Percentiles rank a stretch among this genome's conserved stretches.
Evolutionary conservation across 2,329 filamentous ascomycete species (phyloP).

Genomic region (Phyllosticta ampelicida): DNA sequence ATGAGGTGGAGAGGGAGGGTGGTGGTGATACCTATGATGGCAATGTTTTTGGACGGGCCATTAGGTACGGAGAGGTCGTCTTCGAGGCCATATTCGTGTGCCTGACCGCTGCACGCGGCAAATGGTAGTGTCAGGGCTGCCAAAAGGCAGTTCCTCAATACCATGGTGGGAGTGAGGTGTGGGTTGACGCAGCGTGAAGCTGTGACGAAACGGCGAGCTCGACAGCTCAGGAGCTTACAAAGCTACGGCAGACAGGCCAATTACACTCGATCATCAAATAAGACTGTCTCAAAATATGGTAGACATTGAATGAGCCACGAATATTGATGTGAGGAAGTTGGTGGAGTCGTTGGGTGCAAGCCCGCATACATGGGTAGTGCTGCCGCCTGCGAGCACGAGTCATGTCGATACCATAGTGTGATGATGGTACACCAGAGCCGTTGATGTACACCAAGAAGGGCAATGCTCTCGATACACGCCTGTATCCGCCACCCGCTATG

Average conservation of each 20-base stretch:
- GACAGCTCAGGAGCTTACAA: neutral
- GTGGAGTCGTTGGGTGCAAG: too few relatives aligned
- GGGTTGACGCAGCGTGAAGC: neutral
- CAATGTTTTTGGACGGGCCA: slow-evolving; percentile 21
- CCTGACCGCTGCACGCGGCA: neutral
- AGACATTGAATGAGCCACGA: too few relatives aligned
- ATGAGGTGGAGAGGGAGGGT: neutral
- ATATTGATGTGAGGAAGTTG: too few relatives aligned
- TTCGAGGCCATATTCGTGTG: neutral
- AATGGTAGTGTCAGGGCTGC: neutral
- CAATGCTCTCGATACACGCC: neutral
- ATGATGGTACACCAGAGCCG: too few relatives aligned
- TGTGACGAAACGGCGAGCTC: neutral
- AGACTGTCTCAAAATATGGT: neutral
- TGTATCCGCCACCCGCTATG: slow-evolving; percentile 4
- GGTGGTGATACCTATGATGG: slow-evolving; percentile 25
- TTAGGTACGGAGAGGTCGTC: neutral
- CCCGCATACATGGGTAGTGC: too few relatives aligned
- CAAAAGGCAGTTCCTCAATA: slow-evolving; percentile 1
- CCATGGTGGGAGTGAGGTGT: neutral
- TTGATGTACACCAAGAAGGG: neutral
- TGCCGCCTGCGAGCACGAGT: neutral
- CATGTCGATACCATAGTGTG: neutral
- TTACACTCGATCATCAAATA: neutral
- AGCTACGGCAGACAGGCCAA: neutral